Evolutionary conservation across 1,139 yeast genomes (phyloP).

Genomic region (Protomyces inouyei): DNA sequence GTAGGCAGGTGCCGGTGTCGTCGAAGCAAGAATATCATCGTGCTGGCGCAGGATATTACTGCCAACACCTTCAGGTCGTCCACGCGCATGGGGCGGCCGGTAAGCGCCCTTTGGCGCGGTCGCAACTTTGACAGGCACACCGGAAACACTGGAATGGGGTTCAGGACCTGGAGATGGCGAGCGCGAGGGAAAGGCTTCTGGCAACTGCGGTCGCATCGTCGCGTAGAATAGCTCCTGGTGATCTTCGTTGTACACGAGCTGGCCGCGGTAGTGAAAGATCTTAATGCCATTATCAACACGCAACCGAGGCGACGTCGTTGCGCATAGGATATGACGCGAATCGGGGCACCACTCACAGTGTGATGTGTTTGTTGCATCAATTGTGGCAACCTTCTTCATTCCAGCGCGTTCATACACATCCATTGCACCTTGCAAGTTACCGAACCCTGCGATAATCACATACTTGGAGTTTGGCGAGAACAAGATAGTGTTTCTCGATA

Average conservation of each 20-base stretch:
- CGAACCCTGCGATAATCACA: constrained; percentile 92
- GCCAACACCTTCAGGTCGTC: constrained; percentile 33
- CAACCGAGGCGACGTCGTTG: constrained; percentile 93
- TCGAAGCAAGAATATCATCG: constrained; percentile 8
- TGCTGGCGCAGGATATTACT: constrained; percentile 20
- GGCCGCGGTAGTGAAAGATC: constrained; percentile 89
- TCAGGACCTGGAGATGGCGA: constrained; percentile 55
- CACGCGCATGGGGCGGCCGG: constrained; percentile 92
- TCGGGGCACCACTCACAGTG: constrained; percentile 99
- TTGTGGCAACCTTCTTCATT: constrained; percentile 70
- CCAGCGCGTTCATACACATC: constrained; percentile 91
- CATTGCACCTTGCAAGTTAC: constrained; percentile 94
- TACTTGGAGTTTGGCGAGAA: constrained; percentile 94
- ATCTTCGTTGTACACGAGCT: constrained; percentile 69
- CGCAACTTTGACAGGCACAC: constrained; percentile 52
- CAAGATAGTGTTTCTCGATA: constrained; percentile 81
- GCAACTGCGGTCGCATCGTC: constrained; percentile 76
- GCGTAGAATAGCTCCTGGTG: constrained; percentile 62
- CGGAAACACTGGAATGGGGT: constrained; percentile 56
- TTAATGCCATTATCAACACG: constrained; percentile 94
- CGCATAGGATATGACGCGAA: constrained; percentile 86
- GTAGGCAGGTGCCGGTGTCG: constrained; percentile 5
- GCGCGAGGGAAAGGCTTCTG: constrained; percentile 57
- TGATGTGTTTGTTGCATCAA: constrained; percentile 89
- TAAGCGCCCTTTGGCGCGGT: constrained; percentile 60